Evolutionary conservation across 2,329 filamentous ascomycete genomes (phyloP).

Genomic region (Nigrospora oryzae): DNA sequence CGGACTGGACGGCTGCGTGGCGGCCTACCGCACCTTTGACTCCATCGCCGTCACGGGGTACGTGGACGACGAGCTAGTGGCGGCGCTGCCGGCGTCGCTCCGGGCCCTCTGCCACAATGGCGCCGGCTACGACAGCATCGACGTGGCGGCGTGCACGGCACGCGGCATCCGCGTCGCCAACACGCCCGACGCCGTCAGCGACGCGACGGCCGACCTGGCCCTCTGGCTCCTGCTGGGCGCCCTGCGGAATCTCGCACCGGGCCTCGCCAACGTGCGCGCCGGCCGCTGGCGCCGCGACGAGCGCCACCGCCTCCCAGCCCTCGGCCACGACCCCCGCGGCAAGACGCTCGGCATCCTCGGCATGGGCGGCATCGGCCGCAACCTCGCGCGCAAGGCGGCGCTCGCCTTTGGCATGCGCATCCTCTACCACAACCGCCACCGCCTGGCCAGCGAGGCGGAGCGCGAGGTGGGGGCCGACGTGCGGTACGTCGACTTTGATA

Average conservation of each 20-base stretch:
- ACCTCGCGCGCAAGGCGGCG: conserved; percentile 61
- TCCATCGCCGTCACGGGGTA: conserved; percentile 51
- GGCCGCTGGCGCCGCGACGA: conserved; percentile 57
- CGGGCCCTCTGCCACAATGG: conserved; percentile 56
- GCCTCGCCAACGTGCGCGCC: conserved; percentile 56
- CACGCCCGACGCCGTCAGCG: conserved; percentile 71
- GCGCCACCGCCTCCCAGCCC: conserved; percentile 34
- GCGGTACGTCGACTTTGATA: conserved; percentile 62
- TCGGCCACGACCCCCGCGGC: conserved; percentile 70
- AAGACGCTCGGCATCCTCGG: conserved; percentile 75
- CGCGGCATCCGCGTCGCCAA: conserved; percentile 67
- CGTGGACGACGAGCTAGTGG: conserved; percentile 63
- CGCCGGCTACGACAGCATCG: conserved; percentile 79
- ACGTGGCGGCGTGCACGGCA: conserved; percentile 61
- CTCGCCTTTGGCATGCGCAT: conserved; percentile 68
- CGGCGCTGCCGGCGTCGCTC: conserved; percentile 42
- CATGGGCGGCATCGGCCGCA: conserved; percentile 79
- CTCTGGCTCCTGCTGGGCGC: conserved; percentile 78
- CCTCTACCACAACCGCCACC: conserved; percentile 65
- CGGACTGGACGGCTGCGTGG: conserved; percentile 54
- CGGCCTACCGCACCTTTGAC: conserved; percentile 63
- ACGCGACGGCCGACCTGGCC: conserved; percentile 73
- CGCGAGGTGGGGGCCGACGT: conserved; percentile 43
- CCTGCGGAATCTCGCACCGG: conserved; percentile 61
- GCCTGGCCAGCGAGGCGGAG: conserved; percentile 40